A percentile compares a stretch with the other conserved stretches of the same genome.
Evolutionary conservation across 2,329 filamentous ascomycete genomes (phyloP).

Genomic region (Phyllosticta paracitricarpa): DNA sequence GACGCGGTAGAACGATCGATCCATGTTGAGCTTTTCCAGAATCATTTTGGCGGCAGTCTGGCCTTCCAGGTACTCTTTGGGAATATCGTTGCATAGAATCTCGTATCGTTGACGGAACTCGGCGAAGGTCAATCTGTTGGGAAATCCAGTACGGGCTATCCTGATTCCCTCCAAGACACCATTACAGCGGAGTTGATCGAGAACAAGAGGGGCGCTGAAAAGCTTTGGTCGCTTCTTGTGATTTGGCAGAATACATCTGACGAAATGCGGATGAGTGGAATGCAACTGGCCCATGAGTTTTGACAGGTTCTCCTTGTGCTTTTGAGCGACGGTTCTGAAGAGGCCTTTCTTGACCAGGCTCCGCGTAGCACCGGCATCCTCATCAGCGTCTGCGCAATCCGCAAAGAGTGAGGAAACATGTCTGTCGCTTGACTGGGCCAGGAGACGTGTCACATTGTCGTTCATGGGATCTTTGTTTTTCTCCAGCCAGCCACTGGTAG

Average conservation of each 20-base stretch:
- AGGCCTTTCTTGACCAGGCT: constrained; percentile 93
- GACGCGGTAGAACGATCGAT: constrained; percentile 79
- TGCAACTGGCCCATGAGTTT: constrained; percentile 89
- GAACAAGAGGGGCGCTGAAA: constrained; percentile 80
- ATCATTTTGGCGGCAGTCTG: constrained; percentile 78
- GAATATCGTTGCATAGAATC: constrained; percentile 77
- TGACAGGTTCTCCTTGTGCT: constrained; percentile 98
- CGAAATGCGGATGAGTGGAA: constrained; percentile 95
- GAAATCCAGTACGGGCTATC: constrained; percentile 93
- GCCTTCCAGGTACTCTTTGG: constrained; percentile 82
- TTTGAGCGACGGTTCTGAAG: constrained; percentile 91
- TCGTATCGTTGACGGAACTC: constrained; percentile 96
- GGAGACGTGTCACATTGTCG: constrained; percentile 85
- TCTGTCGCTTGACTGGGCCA: constrained; percentile 70
- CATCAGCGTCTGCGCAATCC: constrained; percentile 77
- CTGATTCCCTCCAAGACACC: constrained; percentile 98
- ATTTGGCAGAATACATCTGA: constrained; percentile 93
- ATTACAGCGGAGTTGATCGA: constrained; percentile 96
- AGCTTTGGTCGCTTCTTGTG: constrained; percentile 96
- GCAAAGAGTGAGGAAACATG: constrained; percentile 78
- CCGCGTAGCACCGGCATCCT: constrained; percentile 55
- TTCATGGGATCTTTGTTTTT: constrained; percentile 99
- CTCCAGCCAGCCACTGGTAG: constrained; percentile 87
- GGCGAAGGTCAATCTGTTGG: constrained; percentile 80
- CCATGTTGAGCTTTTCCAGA: constrained; percentile 78